These are phyloP conservation scores for Piper longum DNA, from an alignment of 164 flowering plant genomes.

Conservation along the genomic window DNA sequence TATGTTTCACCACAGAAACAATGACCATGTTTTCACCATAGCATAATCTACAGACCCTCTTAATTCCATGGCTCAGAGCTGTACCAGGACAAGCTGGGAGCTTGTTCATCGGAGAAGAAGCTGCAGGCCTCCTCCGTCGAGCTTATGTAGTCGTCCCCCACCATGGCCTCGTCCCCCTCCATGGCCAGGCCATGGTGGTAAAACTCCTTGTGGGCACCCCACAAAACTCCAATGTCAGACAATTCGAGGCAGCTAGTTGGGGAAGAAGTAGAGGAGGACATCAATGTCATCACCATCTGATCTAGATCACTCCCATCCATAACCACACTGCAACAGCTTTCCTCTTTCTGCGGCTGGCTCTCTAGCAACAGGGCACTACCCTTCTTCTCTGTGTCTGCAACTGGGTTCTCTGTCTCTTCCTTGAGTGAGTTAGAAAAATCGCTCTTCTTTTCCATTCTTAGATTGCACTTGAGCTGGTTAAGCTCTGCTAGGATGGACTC, in stretches of 20 bases:
- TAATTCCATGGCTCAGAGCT: constrained; percentile 60
- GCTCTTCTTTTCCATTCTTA: constrained; percentile 4
- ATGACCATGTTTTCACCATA: no score
- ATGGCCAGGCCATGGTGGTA: constrained; percentile 26
- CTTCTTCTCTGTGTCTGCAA: constrained; percentile 5
- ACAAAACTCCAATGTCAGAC: constrained; percentile 11
- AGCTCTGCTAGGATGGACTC: constrained; percentile 24
- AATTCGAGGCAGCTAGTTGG: constrained; percentile 27
- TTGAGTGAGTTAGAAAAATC: constrained; percentile 6
- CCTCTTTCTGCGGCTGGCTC: constrained; percentile 4
- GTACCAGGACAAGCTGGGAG: constrained; percentile 73
- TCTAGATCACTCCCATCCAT: constrained; percentile 38
- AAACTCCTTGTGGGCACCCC: constrained; percentile 14
- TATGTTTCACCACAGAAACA: no score
- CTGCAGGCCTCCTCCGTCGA: constrained; percentile 53
- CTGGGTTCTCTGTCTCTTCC: constrained; percentile 10
- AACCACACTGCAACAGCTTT: constrained; percentile 85
- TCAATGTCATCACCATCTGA: constrained; percentile 2
- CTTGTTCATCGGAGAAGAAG: constrained; percentile 79
- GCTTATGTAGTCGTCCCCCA: constrained; percentile 63
- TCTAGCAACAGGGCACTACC: constrained; percentile 1
- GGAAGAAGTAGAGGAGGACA: constrained; percentile 19
- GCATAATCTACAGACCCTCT: background rate
- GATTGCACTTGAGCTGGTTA: constrained; percentile 15
- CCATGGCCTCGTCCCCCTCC: constrained; percentile 57